Base-by-base conservation (phyloP, 139 green algal genomes). In the Chlorella sp. region DNA sequence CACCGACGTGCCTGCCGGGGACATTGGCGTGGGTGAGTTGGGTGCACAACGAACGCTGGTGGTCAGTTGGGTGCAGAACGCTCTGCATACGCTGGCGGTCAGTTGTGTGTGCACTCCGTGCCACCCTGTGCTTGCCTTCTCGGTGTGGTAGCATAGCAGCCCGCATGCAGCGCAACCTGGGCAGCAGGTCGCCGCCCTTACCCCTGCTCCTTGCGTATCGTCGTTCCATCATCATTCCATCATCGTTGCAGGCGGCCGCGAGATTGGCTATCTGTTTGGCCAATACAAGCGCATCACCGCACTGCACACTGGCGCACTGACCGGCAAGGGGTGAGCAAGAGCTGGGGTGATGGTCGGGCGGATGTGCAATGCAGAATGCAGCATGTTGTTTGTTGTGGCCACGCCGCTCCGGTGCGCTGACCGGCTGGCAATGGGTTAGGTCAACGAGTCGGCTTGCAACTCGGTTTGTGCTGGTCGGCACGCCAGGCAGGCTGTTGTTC, bases 241-340 rank as follows among this genome's bases (percentile, higher is more conserved):
- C n/a, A n/a, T n/a, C n/a, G n/a, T n/a, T n/a, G n/a, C 41, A 54
- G 41, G 68, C 68, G 51, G 75, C 22, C 51, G 44, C 48, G 92
- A 96, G 88, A 94, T 98, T 65, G 95, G 95, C 34, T 98, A 90
- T 87, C 74, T 98, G 87, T 97, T 92, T 84, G 95, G 95, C 19
- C 95, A 97, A 85, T 97, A 96, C 91, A 97, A 97, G 90, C 89
- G 93, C 65, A 87, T 98, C 60, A 80, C 54, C 17, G 91, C 90
- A 44, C 60, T 92, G 44, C 95, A 89, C 83, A 85, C 74, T 0
- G 91, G 92, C 16, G 87, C 94, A 5, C 89, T 97, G n/a, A 97
- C 94, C 26, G 94, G 94, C 77, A 97, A 97, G 86, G 51, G 75
- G 75, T 68, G 68, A 44, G 68, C 68, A 3, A n/a, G n/a, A n/a